phyloP scores from a whole-genome alignment of 225 moss, liverwort and hornwort species.

The Sphagnum tenellum region DNA sequence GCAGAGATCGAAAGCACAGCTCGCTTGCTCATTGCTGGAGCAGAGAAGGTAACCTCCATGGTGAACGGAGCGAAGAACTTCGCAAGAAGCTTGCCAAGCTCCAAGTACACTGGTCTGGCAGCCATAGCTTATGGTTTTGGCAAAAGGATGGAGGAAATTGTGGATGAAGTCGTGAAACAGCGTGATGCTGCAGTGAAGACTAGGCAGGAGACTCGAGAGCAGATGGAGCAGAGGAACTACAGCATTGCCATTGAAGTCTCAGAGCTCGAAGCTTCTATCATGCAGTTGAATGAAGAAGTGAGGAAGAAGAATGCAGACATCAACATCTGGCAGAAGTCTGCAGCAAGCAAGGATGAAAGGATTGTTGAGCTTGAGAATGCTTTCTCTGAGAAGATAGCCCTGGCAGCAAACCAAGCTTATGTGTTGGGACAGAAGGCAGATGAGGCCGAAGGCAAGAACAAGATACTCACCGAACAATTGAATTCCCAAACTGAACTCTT shows the following conservation, averaged over 20 bases:
- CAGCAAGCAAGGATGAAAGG: slow-evolving; percentile 52
- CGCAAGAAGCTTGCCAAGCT: slow-evolving; percentile 65
- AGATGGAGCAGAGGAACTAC: slow-evolving; percentile 91
- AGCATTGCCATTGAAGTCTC: slow-evolving; percentile 95
- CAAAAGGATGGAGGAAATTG: slow-evolving; percentile 88
- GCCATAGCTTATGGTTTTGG: slow-evolving; percentile 92
- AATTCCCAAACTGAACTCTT: slow-evolving; percentile 31
- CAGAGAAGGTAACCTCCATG: slow-evolving; percentile 67
- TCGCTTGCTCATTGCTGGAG: slow-evolving; percentile 63
- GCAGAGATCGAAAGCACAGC: slow-evolving; percentile 77
- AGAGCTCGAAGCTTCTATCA: slow-evolving; percentile 74
- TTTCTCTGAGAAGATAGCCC: slow-evolving; percentile 47
- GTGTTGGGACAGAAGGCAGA: slow-evolving; percentile 30
- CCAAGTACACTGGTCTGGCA: slow-evolving; percentile 71
- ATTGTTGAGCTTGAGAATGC: slow-evolving; percentile 60
- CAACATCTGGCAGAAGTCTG: slow-evolving; percentile 64
- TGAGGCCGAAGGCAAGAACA: slow-evolving; percentile 44
- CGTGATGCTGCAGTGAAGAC: slow-evolving; percentile 61
- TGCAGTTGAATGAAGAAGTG: slow-evolving; percentile 56
- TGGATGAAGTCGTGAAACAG: slow-evolving; percentile 76
- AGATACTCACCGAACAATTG: slow-evolving; percentile 38
- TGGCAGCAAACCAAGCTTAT: slow-evolving; percentile 39
- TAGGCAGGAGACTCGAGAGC: slow-evolving; percentile 51
- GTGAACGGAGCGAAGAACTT: slow-evolving; percentile 69
- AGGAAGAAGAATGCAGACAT: slow-evolving; percentile 42